These are phyloP conservation scores for Serendipita sp. DNA, from an alignment of 768 basidiomycete genomes.

Conservation along the genomic window DNA sequence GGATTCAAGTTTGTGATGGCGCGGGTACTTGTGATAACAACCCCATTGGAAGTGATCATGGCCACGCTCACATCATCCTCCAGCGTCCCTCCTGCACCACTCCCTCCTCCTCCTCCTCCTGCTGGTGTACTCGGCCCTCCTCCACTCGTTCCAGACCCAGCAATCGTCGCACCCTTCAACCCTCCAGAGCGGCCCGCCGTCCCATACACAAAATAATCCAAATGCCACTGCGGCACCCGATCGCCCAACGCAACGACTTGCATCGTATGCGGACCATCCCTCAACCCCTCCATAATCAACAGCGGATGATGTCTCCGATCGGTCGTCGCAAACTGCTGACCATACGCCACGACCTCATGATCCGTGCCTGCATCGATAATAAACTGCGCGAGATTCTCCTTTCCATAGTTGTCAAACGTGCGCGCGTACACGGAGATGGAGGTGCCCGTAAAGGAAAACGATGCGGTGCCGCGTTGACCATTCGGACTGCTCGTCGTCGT, in stretches of 20 bases:
- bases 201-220: conserved; percentile 1
- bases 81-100: no score
- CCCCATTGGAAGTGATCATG: no score
- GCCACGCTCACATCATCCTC: no score
- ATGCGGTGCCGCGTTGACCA: not conserved
- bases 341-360: not conserved
- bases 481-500: not conserved
- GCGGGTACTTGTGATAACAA: no score
- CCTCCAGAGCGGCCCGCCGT: no score
- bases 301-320: not conserved
- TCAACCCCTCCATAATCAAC: not conserved
- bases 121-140: no score
- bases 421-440: not conserved
- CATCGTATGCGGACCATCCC: not conserved
- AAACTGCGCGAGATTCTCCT: not conserved
- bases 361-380: not conserved
- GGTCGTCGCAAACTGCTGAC: not conserved
- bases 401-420: not conserved
- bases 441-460: not conserved
- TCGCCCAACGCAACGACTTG: not conserved
- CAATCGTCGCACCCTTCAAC: no score
- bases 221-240: not conserved
- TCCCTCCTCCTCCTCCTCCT: no score
- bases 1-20: no score
- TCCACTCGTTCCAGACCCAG: no score